Evolutionary conservation across 192 early-diverging fungal genomes (phyloP).

Genomic region (Linnemannia zychae): DNA sequence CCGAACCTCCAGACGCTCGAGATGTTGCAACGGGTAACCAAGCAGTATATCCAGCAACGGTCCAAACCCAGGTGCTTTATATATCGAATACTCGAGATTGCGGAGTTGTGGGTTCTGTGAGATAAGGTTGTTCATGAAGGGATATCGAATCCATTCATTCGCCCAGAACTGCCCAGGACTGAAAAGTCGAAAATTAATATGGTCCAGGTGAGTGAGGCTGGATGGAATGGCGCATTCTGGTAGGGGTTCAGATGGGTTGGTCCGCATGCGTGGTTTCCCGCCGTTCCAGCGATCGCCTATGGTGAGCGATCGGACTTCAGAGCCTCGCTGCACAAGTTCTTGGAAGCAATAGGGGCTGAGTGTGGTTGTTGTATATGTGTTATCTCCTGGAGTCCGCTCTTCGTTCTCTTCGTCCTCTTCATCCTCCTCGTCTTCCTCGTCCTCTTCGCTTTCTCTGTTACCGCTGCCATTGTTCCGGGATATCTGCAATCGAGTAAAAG

Average conservation of each 20-base stretch:
- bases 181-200: neutral
- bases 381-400: neutral
- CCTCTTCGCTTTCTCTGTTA: neutral
- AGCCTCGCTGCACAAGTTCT: neutral
- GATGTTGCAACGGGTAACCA: neutral
- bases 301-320: neutral
- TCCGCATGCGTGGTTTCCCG: neutral
- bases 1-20: neutral
- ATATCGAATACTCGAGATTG: neutral
- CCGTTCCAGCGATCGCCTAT: neutral
- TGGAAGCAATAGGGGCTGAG: neutral
- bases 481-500: neutral
- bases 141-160: neutral
- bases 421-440: neutral
- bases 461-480: neutral
- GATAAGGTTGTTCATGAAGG: neutral
- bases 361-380: neutral
- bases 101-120: neutral
- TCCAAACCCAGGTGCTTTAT: neutral
- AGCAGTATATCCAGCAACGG: neutral
- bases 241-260: neutral
- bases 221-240: neutral
- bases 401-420: neutral
- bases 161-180: neutral
- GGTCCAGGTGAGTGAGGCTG: neutral